Percentiles rank a stretch among this genome's conserved stretches.
These are phyloP conservation scores for Neurospora intermedia DNA, from an alignment of 495 filamentous ascomycete genomes.

Conservation along the genomic window DNA sequence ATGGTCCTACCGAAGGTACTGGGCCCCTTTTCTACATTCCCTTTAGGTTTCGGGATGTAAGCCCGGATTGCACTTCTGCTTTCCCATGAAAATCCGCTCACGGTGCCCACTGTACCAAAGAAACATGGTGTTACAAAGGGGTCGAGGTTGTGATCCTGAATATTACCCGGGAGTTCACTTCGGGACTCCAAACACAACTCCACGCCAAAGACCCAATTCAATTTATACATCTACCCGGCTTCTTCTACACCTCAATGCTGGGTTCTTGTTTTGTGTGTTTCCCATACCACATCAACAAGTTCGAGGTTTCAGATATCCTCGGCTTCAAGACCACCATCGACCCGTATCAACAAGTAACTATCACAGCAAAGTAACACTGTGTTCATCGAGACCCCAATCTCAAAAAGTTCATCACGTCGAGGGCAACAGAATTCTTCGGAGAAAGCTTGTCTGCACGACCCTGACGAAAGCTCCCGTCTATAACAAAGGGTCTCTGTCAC, in stretches of 20 bases:
- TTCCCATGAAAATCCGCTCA: not conserved
- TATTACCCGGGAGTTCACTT: not conserved
- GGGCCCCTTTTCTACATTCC: not conserved
- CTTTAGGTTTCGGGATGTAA: not conserved
- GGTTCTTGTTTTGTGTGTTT: not conserved
- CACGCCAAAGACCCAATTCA: not conserved
- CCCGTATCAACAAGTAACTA: not conserved
- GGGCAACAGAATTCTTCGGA: not conserved
- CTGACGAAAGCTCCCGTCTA: not conserved
- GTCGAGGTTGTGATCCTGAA: not conserved
- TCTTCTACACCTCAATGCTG: not conserved
- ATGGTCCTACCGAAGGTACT: not conserved
- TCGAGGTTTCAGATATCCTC: not conserved
- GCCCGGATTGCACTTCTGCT: not conserved
- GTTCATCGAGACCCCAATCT: not conserved
- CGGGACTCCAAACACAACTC: not conserved
- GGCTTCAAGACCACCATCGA: not conserved
- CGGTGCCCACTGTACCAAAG: not conserved
- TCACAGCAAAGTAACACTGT: not conserved
- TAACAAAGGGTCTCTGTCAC: not conserved
- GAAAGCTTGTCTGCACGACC: not conserved
- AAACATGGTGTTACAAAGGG: not conserved
- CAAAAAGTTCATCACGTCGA: not conserved
- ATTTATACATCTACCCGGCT: not conserved
- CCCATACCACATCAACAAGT: not conserved